These are phyloP conservation scores for Ophiocordyceps sinensis DNA, from an alignment of 2,329 filamentous ascomycete species.

Conservation along the genomic window DNA sequence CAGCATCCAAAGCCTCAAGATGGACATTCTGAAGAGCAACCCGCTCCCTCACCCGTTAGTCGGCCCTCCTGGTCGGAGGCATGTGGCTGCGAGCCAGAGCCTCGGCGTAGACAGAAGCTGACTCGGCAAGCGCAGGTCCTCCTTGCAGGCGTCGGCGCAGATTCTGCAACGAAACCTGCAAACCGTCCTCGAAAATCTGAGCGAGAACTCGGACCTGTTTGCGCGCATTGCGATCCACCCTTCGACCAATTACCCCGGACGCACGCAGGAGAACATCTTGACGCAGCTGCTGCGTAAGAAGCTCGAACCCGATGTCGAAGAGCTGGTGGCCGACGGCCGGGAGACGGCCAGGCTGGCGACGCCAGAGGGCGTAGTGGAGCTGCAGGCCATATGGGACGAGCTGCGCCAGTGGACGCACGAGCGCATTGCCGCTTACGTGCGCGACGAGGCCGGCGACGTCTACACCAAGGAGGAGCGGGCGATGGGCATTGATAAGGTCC, in stretches of 20 bases:
- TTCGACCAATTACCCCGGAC: conserved; percentile 58
- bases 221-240: conserved; percentile 60
- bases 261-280: conserved; percentile 50
- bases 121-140: conserved; percentile 34
- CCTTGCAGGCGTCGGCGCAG: conserved; percentile 55
- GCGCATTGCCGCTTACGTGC: conserved; percentile 26
- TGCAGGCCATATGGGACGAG: conserved; percentile 44
- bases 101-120: not conserved
- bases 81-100: too few species aligned
- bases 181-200: conserved; percentile 49
- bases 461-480: conserved; percentile 61
- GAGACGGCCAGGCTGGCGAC: conserved; percentile 25
- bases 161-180: conserved; percentile 59
- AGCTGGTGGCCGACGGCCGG: conserved; percentile 52
- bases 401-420: conserved; percentile 25
- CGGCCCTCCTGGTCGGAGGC: not conserved
- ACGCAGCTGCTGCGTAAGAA: conserved; percentile 68
- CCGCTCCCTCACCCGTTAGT: conserved; percentile 53
- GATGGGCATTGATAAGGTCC: conserved; percentile 51
- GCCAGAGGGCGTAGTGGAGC: conserved; percentile 27
- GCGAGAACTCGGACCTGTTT: conserved; percentile 52
- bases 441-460: conserved; percentile 37
- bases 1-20: conserved; percentile 50
- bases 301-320: conserved; percentile 62
- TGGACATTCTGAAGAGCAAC: conserved; percentile 44